Evolutionary conservation across 257 asterid species (phyloP).

Genomic region (Fraxinus pennsylvanica): DNA sequence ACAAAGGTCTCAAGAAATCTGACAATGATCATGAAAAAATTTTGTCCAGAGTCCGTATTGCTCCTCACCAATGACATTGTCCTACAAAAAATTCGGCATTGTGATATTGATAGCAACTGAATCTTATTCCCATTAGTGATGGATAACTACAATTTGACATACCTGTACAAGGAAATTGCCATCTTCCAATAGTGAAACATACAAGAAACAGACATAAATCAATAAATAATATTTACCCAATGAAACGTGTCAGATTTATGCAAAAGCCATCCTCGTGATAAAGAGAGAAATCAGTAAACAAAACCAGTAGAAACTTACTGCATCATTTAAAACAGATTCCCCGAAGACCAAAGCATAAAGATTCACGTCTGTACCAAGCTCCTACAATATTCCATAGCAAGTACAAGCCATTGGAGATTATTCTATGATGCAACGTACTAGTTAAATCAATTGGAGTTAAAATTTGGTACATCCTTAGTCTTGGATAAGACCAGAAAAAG

Average conservation of each 20-base stretch:
- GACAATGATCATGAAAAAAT: conserved; percentile 77
- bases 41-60: conserved; percentile 72
- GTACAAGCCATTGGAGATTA: conserved; percentile 22
- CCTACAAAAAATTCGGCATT: conserved; percentile 45
- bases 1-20: conserved; percentile 96
- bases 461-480: not conserved
- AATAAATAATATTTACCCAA: conserved; percentile 28
- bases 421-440: conserved; percentile 11
- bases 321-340: conserved; percentile 97
- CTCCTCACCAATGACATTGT: conserved; percentile 95
- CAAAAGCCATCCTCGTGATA: conserved; percentile 22
- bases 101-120: conserved; percentile 25
- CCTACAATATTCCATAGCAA: conserved; percentile 50
- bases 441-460: not conserved
- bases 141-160: conserved; percentile 34
- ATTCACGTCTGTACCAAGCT: conserved; percentile 93
- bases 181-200: conserved; percentile 64
- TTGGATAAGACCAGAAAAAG: not conserved
- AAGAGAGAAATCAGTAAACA: conserved; percentile 26
- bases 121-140: conserved; percentile 24
- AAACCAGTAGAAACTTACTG: conserved; percentile 56
- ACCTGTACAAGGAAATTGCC: conserved; percentile 99
- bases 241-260: conserved; percentile 9
- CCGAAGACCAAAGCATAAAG: conserved; percentile 98
- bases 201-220: conserved; percentile 30